Evolutionary conservation across 1,139 yeast species (phyloP).

Genomic region (Saccharomyces hybrid): DNA sequence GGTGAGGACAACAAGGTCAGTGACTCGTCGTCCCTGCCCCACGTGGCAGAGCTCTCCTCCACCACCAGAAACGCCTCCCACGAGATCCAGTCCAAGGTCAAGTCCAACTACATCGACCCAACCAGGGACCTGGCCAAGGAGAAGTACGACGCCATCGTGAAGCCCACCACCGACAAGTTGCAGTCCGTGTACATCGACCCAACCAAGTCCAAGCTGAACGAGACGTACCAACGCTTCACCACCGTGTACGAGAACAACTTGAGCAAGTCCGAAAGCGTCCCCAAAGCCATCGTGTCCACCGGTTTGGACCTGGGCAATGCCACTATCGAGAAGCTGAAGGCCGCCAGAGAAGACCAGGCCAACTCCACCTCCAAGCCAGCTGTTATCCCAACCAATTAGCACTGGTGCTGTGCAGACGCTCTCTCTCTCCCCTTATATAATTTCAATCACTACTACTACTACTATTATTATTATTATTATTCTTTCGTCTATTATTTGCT

Average conservation of each 20-base stretch:
- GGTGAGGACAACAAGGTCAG: constrained; percentile 2
- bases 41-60: constrained; percentile 23
- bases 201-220: constrained; percentile 18
- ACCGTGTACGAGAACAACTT: constrained; percentile 25
- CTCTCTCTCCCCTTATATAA: background rate
- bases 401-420: background rate
- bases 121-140: constrained; percentile 16
- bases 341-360: constrained; percentile 5
- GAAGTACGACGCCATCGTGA: constrained; percentile 17
- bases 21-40: constrained; percentile 17
- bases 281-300: constrained; percentile 28
- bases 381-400: background rate
- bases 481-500: constrained; percentile 5
- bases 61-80: constrained; percentile 25
- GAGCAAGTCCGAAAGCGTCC: constrained; percentile 27
- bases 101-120: constrained; percentile 15
- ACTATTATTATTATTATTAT: background rate
- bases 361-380: constrained; percentile 1
- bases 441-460: background rate
- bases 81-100: constrained; percentile 21
- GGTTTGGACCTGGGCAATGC: constrained; percentile 27
- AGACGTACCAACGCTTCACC: constrained; percentile 28
- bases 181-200: constrained; percentile 19
- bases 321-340: constrained; percentile 25
- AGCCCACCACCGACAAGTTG: constrained; percentile 22